Base-by-base conservation (phyloP, 768 basidiomycete genomes). In the Boletus huronensis region DNA sequence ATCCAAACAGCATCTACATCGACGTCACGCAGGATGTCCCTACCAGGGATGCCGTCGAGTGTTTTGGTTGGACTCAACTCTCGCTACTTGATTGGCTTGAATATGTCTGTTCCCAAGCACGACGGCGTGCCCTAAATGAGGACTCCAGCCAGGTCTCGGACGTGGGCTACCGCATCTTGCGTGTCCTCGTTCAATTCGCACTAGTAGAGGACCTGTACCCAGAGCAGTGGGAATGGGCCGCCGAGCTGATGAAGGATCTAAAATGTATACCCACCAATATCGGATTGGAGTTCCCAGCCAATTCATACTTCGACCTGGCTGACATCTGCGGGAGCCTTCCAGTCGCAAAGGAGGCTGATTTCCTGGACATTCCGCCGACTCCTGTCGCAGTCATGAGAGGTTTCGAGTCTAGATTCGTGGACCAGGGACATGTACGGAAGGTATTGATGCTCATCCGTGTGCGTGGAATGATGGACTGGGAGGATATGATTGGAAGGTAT, bases 271-370 rank as follows among this genome's bases (percentile, higher is more conserved):
- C 90, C 2, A 93, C 91, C 0, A 82, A 83, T 8, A 72, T 71
- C 10, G 96, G 94, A 8, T 77, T 89, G 74, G 84, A 80, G 59
- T 64, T 68, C 19, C 90, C 95, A 0, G 65, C 69, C 4, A 82
- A 93, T 48, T 74, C 87, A 4, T 96, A 95, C 72, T 94, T 97
- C 64, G 73, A 84, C 10, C 90, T 83, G 56, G 93, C 87, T n/a
- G 82, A 90, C 59, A 75, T 98, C n/a, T 97, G 90, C 58, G 19
- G 17, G 11, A 72, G 35, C 23, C 47, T 62, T 21, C 55, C 59
- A 3, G 55, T 58, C 2, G 59, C 29, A n/a, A 35, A 6, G n/a
- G 60, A 49, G 25, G 0, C 1, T 3, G 16, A 17, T 11, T 62
- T 61, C 16, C 6, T 43, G 14, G 26, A 29, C 11, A 43, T 61